Evolutionary conservation across 2,329 filamentous ascomycete species (phyloP).

Genomic region (Hortaea sp.): DNA sequence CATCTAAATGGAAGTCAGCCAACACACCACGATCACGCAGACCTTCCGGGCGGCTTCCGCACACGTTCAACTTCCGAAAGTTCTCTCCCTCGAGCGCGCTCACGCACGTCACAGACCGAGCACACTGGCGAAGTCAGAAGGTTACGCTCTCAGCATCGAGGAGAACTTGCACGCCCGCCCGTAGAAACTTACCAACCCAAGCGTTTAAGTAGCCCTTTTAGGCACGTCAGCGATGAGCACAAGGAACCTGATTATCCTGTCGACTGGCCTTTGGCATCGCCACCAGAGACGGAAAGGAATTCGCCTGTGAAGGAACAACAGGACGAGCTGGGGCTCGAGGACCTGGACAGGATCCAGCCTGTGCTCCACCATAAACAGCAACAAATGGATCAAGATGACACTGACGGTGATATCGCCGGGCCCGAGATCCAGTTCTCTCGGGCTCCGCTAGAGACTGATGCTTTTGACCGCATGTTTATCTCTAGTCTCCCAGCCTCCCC

Average conservation of each 20-base stretch:
- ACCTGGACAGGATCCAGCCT: not conserved
- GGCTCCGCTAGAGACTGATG: conserved; percentile 18
- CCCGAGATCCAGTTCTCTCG: conserved; percentile 11
- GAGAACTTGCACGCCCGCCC: not conserved
- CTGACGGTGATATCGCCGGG: not conserved
- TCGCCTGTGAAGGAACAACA: conserved; percentile 5
- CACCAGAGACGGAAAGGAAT: conserved; percentile 1
- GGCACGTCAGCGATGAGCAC: not conserved
- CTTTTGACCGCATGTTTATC: conserved; percentile 25
- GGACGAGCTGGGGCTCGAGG: not conserved
- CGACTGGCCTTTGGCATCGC: conserved; percentile 15
- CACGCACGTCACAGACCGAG: not conserved
- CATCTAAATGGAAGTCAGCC: not conserved
- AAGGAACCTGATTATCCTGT: conserved; percentile 9
- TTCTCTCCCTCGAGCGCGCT: not conserved
- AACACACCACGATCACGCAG: conserved; percentile 1
- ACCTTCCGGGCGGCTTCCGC: conserved; percentile 3
- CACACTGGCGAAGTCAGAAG: conserved; percentile 2
- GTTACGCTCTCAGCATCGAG: not conserved
- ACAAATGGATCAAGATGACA: not conserved
- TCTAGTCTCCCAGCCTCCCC: conserved; percentile 16
- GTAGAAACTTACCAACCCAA: conserved; percentile 7
- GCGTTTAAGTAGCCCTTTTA: not conserved
- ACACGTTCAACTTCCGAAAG: not conserved
- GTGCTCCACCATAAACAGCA: not conserved